A percentile compares a stretch with the other conserved stretches of the same genome.
phyloP scores from a whole-genome alignment of 2,329 filamentous ascomycete genomes.

The Trichophyton mentagrophytes region DNA sequence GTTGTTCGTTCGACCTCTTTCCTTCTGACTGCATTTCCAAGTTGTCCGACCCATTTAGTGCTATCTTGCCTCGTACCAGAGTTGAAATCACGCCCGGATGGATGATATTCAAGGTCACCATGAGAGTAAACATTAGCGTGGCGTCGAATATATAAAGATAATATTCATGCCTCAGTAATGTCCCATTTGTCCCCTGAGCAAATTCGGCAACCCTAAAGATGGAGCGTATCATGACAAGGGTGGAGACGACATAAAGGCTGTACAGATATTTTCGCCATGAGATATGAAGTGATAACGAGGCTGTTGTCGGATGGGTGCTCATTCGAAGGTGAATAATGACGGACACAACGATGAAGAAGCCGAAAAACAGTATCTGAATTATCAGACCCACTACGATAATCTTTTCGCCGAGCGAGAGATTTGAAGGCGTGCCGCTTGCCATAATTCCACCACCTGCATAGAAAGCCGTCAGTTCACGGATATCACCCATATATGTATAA shows the following conservation, averaged over 20 bases:
- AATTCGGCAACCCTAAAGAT: slow-evolving; percentile 26
- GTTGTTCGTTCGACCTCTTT: neutral
- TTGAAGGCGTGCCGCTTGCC: slow-evolving; percentile 13
- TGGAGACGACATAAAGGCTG: slow-evolving; percentile 18
- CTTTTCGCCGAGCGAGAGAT: slow-evolving; percentile 15
- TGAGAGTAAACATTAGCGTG: slow-evolving; percentile 19
- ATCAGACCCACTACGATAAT: slow-evolving; percentile 46
- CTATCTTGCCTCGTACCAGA: neutral
- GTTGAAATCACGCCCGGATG: slow-evolving; percentile 10
- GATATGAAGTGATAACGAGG: neutral
- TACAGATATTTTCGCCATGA: slow-evolving; percentile 25
- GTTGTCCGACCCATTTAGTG: neutral
- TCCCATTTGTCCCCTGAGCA: slow-evolving; percentile 21
- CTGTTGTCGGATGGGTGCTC: slow-evolving; percentile 19
- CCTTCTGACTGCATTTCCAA: slow-evolving; percentile 4
- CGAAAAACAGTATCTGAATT: slow-evolving; percentile 47
- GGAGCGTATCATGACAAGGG: slow-evolving; percentile 22
- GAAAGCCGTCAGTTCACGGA: neutral
- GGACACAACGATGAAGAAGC: slow-evolving; percentile 41
- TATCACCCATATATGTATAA: too few relatives aligned
- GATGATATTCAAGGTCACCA: slow-evolving; percentile 13
- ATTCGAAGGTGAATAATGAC: slow-evolving; percentile 40
- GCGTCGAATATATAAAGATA: slow-evolving; percentile 24
- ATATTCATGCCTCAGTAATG: slow-evolving; percentile 20
- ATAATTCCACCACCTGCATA: slow-evolving; percentile 22